Base-by-base conservation (phyloP, 2,329 filamentous ascomycete species). In the Simplicillium aogashimaense region DNA sequence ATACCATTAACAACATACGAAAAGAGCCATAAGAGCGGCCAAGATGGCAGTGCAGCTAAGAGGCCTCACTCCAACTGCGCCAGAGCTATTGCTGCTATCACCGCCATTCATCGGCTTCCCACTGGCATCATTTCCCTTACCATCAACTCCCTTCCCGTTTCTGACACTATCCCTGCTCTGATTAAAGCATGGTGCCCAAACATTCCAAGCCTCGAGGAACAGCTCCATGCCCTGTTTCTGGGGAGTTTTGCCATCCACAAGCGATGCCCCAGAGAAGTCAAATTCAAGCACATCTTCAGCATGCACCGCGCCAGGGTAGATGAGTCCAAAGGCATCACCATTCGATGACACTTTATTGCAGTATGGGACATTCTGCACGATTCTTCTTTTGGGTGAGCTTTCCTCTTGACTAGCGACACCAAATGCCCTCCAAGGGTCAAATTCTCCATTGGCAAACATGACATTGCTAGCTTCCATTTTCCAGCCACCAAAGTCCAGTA, bases 401-500 rank as follows among this genome's bases (percentile, higher is more conserved):
- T 17, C n/a, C 16, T 48, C 45, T 16, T 47, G 16, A 33, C 45
- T 47, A 2, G 39, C 17, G 6, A 47, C 45, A 2, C 45, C 47
- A 10, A 47, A 45, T 12, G 45, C 34, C 13, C 45, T 33, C 56
- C 56, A 58, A 5, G 55, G 54, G 30, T 58, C 54, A 37, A 52
- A 51, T 42, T 57, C 47, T 40, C 55, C 55, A 29, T 53, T 46
- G 38, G 52, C 51, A 44, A 54, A 57, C 42, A 56, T 48, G 42
- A 53, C 47, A 35, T 48, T 48, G 45, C 41, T 45, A n/a, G 43
- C 47, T 35, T 37, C 45, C 44, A 50, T 49, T 38, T 52, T 39
- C 56, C 56, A 58, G 3, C 54, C 55, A 13, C 48, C 46, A 25
- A 48, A 43, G 35, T 42, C 50, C 36, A 56, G 47, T 17, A 67